phyloP scores from a whole-genome alignment of 129 eudicot species.

The Helianthus tuberosus region DNA sequence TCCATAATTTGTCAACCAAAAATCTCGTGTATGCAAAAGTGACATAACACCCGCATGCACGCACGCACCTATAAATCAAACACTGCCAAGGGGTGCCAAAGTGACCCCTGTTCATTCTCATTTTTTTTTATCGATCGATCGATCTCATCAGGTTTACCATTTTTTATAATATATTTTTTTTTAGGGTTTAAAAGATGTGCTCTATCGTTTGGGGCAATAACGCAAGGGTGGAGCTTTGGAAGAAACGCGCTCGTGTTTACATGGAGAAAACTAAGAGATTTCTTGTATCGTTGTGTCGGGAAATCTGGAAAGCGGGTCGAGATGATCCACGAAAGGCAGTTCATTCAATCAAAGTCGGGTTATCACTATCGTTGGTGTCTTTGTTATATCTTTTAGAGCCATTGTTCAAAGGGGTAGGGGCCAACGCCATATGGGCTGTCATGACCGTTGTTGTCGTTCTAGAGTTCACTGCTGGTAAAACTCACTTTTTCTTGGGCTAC shows the following conservation, averaged over 20 bases:
- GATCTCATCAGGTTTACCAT: constrained; percentile 5
- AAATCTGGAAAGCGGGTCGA: constrained; percentile 34
- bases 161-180: neutral
- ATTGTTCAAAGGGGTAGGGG: constrained; percentile 39
- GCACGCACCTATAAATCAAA: constrained; percentile 11
- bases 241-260: constrained; percentile 26
- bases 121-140: neutral
- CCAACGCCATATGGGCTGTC: constrained; percentile 49
- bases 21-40: constrained; percentile 17
- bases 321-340: constrained; percentile 47
- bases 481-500: neutral
- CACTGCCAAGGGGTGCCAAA: constrained; percentile 21
- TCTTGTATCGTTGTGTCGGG: neutral
- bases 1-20: neutral
- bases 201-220: constrained; percentile 19
- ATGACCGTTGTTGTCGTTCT: constrained; percentile 50
- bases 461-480: constrained; percentile 50
- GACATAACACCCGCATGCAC: neutral
- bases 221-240: constrained; percentile 3
- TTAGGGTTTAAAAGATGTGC: constrained; percentile 16
- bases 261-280: constrained; percentile 21
- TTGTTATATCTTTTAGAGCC: constrained; percentile 42
- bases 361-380: constrained; percentile 44
- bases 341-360: constrained; percentile 48
- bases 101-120: constrained; percentile 4